Percentiles rank a stretch among this genome's conserved stretches.
Conservation (phyloP, 148 eudicot genomes). For the Hydrangea macrophylla region DNA sequence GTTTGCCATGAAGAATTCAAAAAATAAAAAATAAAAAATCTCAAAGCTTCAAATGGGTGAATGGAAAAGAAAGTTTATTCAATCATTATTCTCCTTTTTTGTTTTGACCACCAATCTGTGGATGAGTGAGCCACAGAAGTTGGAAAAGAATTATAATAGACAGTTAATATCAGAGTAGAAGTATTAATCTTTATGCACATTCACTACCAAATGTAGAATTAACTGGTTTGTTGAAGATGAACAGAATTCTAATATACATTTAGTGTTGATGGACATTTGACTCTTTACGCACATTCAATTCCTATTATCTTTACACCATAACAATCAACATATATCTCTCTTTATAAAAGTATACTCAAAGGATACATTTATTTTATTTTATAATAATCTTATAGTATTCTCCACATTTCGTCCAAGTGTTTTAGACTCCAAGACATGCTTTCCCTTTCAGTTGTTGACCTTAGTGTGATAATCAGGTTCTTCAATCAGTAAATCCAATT, state of each 20-base stretch:
- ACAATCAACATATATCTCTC: neutral
- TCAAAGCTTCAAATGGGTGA: neutral
- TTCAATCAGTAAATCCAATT: conserved; percentile 68
- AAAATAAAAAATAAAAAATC: no score
- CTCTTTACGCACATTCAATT: neutral
- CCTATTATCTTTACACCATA: neutral
- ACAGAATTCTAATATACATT: neutral
- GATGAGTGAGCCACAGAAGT: no score
- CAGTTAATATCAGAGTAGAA: no score
- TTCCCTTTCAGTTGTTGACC: neutral
- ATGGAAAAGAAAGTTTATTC: neutral
- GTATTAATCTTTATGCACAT: no score
- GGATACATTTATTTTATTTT: no score
- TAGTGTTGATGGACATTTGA: neutral
- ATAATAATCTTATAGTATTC: conserved; percentile 7
- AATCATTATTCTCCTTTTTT: neutral
- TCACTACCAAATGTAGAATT: neutral
- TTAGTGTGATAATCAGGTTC: conserved; percentile 51
- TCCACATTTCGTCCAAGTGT: neutral
- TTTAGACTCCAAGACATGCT: neutral
- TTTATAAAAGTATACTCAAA: no score
- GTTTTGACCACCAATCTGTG: no score
- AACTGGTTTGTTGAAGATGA: neutral
- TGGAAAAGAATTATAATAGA: no score
- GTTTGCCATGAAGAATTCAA: neutral